A percentile compares a stretch with the other conserved stretches of the same genome.
phyloP scores from a whole-genome alignment of 148 eudicot genomes.

The Amaranthus cruentus region DNA sequence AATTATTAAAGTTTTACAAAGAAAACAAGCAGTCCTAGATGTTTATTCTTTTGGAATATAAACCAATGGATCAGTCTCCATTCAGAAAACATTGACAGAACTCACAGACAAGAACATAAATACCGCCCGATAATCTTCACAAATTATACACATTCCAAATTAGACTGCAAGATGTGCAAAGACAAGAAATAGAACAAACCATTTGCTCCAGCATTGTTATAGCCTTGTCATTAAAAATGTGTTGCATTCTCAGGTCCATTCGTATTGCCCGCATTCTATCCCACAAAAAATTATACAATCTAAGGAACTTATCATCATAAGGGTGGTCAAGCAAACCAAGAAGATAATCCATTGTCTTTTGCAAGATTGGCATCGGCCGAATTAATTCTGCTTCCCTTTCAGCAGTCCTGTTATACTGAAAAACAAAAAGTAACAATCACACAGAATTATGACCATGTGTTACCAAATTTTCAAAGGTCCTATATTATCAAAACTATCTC shows the following conservation, averaged over 20 bases:
- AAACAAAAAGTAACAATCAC: background rate
- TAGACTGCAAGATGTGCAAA: background rate
- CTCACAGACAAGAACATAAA: constrained; percentile 1
- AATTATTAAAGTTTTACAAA: background rate
- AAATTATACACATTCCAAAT: background rate
- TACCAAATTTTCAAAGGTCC: constrained; percentile 7
- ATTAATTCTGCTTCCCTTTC: constrained; percentile 89
- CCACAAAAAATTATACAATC: constrained; percentile 94
- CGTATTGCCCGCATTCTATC: constrained; percentile 98
- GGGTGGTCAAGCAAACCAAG: constrained; percentile 70
- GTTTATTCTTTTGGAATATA: background rate
- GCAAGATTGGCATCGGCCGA: constrained; percentile 83
- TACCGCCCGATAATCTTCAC: background rate
- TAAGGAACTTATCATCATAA: constrained; percentile 76
- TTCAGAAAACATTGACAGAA: constrained; percentile 1
- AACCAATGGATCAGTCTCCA: background rate
- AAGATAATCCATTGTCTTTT: constrained; percentile 87
- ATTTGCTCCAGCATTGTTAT: constrained; percentile 95
- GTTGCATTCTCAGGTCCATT: constrained; percentile 99
- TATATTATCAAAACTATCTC: background rate
- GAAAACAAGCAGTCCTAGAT: background rate
- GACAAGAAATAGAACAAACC: constrained; percentile 44
- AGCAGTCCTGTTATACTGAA: constrained; percentile 96
- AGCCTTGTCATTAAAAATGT: constrained; percentile 74
- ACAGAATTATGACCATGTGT: constrained; percentile 4